Evolutionary conservation across 1,284 basidiomycete species (phyloP).

Genomic region (Marasmius sp.): DNA sequence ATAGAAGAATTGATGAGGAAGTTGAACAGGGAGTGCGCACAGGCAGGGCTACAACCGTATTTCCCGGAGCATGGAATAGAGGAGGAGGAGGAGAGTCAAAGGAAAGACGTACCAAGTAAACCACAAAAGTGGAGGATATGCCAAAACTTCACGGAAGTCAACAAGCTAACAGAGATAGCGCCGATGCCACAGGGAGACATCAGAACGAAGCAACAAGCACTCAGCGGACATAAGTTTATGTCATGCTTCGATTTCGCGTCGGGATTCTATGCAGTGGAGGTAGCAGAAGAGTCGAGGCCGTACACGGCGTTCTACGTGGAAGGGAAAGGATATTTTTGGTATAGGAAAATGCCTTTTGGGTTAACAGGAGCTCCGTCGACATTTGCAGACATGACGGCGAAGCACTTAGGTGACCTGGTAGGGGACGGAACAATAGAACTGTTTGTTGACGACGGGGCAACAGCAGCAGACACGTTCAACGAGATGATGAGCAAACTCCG

Average conservation of each 20-base stretch:
- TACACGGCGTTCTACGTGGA: too few relatives aligned
- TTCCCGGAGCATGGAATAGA: slow-evolving; percentile 14
- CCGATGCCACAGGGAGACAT: slow-evolving; percentile 37
- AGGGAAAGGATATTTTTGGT: too few relatives aligned
- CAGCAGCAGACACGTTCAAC: slow-evolving; percentile 27
- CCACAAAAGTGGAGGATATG: slow-evolving; percentile 33
- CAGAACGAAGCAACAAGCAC: slow-evolving; percentile 27
- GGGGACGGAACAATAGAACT: slow-evolving; percentile 11
- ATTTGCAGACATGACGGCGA: slow-evolving; percentile 26
- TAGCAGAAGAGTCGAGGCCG: not conserved
- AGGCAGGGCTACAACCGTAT: slow-evolving; percentile 15
- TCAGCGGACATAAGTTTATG: slow-evolving; percentile 31
- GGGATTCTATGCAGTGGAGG: slow-evolving; percentile 34
- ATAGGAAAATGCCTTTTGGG: too few relatives aligned
- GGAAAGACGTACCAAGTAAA: not conserved
- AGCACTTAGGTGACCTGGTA: slow-evolving; percentile 14
- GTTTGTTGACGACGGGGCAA: slow-evolving; percentile 33
- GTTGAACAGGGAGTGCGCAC: slow-evolving; percentile 28
- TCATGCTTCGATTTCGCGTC: slow-evolving; percentile 32
- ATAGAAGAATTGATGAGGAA: slow-evolving; percentile 25
- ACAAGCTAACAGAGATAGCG: slow-evolving; percentile 30
- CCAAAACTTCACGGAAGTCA: slow-evolving; percentile 34
- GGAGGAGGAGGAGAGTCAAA: not conserved
- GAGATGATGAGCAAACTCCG: slow-evolving; percentile 20
- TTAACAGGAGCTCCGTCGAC: too few relatives aligned